Evolutionary conservation across 108 stramenopile genomes (phyloP).

Genomic region (Schizochytrium sp.): DNA sequence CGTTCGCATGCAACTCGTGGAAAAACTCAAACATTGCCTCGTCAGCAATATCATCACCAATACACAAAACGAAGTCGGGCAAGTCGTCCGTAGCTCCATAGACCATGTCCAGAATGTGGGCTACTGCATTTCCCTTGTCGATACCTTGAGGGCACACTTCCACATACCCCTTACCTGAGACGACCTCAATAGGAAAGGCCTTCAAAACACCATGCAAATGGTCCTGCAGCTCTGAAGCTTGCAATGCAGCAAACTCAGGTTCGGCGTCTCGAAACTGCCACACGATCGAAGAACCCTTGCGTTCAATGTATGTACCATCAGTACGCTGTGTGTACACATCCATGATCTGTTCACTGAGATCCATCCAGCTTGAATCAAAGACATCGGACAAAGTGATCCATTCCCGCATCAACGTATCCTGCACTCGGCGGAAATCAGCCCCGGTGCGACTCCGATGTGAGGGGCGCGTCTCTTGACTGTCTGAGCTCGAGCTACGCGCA

Average conservation of each 20-base stretch:
- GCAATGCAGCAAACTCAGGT: constrained; percentile 80
- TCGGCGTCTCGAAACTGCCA: constrained; percentile 84
- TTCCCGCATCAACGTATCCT: background rate
- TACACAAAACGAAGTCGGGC: constrained; percentile 8
- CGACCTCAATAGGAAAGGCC: constrained; percentile 90
- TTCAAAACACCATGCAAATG: constrained; percentile 89
- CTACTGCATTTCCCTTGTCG: constrained; percentile 77
- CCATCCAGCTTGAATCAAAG: constrained; percentile 75
- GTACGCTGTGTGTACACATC: constrained; percentile 78
- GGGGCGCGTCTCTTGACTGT: constrained; percentile 45
- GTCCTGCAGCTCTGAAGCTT: constrained; percentile 95
- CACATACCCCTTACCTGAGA: constrained; percentile 79
- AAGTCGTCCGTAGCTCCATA: background rate
- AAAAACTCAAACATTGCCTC: constrained; percentile 76
- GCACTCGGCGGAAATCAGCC: background rate
- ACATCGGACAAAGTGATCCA: constrained; percentile 32
- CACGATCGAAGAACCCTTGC: constrained; percentile 76
- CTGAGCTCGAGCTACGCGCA: background rate
- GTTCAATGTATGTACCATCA: constrained; percentile 80
- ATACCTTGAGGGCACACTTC: constrained; percentile 80
- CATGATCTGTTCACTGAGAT: constrained; percentile 71
- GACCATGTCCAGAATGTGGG: constrained; percentile 66
- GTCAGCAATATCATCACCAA: constrained; percentile 79
- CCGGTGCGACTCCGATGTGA: background rate
- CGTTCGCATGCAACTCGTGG: constrained; percentile 77